Evolutionary conservation across 495 filamentous ascomycete species (phyloP), one percentile per base, ranked within the genome.

Genomic region (Chaetomium tenue): DNA sequence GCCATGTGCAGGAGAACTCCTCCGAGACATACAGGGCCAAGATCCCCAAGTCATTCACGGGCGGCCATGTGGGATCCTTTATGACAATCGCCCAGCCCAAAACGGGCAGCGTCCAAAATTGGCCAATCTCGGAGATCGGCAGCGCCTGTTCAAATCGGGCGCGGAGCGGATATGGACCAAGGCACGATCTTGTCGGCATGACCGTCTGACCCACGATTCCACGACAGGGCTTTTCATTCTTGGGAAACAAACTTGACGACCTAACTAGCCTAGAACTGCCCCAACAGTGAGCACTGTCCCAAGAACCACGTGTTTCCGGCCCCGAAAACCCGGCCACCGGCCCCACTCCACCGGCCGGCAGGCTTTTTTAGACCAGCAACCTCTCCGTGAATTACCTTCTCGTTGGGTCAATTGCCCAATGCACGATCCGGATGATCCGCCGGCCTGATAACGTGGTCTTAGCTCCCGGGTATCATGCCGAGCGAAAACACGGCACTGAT

Each of bases 61-160:
- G 8, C 7, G 33, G 33, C 33, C 33, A 42, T 57, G 53, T 40
- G 53, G 53, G 40, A 44, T 9, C 26, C 15, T 15, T 22, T 18
- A 37, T 50, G 44, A 23, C 46, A 23, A 51, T 51, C 44, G 58
- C 57, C 23, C 44, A 33, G 58, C 55, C 55, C 33, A 3, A 44
- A 25, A 44, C 37, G 37, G 42, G 6, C 42, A 60, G 30, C 6
- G 44, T 40, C 28, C 46, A 51, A 28, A 23, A 61, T 61, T 61
- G 58, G 58, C 58, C 58, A 61, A 61, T 61, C 33, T 61, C 59
- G 47, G 59, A 61, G 46, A 61, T 61, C 30, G 47, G 59, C 59
- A 53, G 33, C 48, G 13, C 33, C 46, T 28, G 28, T 28, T 39
- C 58, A 25, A 23, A 60, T 48, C 30, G 28, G 20, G 58, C 37